Evolutionary conservation across 2,329 filamentous ascomycete species (phyloP).

Genomic region (Periconia macrospinosa): DNA sequence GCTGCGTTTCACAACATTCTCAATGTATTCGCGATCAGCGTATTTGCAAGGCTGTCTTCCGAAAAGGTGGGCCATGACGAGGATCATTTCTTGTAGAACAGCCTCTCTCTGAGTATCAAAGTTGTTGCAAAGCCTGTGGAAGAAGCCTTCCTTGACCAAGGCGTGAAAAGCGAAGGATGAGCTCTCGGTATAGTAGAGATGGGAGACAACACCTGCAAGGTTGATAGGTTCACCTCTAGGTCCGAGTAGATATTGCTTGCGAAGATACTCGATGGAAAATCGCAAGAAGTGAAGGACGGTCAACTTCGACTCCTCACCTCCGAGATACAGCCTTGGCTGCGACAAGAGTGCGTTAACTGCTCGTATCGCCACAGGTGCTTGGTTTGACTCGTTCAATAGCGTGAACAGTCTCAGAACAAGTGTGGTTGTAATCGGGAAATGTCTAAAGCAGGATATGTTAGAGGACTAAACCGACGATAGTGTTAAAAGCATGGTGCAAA

Average conservation of each 20-base stretch:
- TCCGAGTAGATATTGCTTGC: slow-evolving; percentile 68
- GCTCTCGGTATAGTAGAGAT: slow-evolving; percentile 77
- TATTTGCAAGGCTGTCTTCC: slow-evolving; percentile 58
- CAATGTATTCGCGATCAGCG: slow-evolving; percentile 51
- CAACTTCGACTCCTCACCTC: slow-evolving; percentile 67
- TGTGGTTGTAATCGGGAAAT: slow-evolving; percentile 77
- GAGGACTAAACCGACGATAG: not conserved
- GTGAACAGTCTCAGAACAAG: slow-evolving; percentile 70
- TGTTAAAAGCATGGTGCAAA: not conserved
- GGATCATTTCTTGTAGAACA: slow-evolving; percentile 63
- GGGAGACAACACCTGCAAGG: slow-evolving; percentile 69
- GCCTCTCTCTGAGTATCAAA: slow-evolving; percentile 54
- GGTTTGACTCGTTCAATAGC: slow-evolving; percentile 66
- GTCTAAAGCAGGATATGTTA: slow-evolving; percentile 28
- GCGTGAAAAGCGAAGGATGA: slow-evolving; percentile 77
- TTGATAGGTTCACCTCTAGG: slow-evolving; percentile 66
- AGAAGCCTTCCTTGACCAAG: slow-evolving; percentile 70
- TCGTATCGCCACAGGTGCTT: slow-evolving; percentile 62
- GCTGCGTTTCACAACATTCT: slow-evolving; percentile 57
- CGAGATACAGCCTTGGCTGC: slow-evolving; percentile 70
- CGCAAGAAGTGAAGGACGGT: slow-evolving; percentile 75
- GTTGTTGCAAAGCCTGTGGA: slow-evolving; percentile 64
- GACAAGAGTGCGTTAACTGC: slow-evolving; percentile 69
- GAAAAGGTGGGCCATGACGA: slow-evolving; percentile 73
- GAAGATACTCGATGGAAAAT: slow-evolving; percentile 79